Conservation (phyloP, 1,139 yeast species). For the Yamadazyma trypodendri region DNA sequence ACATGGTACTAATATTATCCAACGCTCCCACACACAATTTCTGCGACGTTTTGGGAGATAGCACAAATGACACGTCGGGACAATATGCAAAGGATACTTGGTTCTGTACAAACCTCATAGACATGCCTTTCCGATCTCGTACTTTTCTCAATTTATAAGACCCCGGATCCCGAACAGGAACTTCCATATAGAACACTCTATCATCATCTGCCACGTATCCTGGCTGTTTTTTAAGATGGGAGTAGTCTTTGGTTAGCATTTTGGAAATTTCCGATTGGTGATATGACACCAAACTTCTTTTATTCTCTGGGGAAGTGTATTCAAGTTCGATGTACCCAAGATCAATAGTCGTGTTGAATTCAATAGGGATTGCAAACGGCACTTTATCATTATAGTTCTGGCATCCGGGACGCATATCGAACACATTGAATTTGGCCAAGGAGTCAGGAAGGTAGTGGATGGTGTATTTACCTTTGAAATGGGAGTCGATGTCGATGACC, state of each 20-base stretch:
- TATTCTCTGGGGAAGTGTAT: conserved; percentile 56
- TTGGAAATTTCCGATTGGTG: conserved; percentile 55
- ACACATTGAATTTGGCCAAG: conserved; percentile 81
- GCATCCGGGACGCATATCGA: conserved; percentile 58
- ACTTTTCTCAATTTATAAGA: conserved; percentile 67
- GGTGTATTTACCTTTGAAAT: conserved; percentile 82
- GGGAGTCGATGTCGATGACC: conserved; percentile 63
- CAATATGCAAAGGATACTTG: conserved; percentile 72
- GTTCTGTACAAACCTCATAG: conserved; percentile 62
- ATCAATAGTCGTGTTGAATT: conserved; percentile 77
- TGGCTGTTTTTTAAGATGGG: conserved; percentile 27
- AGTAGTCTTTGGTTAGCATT: conserved; percentile 41
- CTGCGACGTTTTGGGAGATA: conserved; percentile 26
- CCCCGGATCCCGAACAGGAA: conserved; percentile 71
- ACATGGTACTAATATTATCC: conserved; percentile 40
- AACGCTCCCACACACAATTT: conserved; percentile 57
- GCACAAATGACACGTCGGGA: conserved; percentile 61
- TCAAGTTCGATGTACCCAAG: conserved; percentile 68
- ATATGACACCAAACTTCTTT: conserved; percentile 49
- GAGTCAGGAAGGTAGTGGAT: conserved; percentile 91
- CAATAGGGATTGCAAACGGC: conserved; percentile 59
- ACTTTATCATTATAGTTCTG: conserved; percentile 33
- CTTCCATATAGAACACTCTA: conserved; percentile 46
- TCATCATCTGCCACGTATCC: conserved; percentile 26
- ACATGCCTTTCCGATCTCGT: conserved; percentile 60